phyloP scores from a whole-genome alignment of 805 yeast genomes.

The Starmerella scarabaei region DNA sequence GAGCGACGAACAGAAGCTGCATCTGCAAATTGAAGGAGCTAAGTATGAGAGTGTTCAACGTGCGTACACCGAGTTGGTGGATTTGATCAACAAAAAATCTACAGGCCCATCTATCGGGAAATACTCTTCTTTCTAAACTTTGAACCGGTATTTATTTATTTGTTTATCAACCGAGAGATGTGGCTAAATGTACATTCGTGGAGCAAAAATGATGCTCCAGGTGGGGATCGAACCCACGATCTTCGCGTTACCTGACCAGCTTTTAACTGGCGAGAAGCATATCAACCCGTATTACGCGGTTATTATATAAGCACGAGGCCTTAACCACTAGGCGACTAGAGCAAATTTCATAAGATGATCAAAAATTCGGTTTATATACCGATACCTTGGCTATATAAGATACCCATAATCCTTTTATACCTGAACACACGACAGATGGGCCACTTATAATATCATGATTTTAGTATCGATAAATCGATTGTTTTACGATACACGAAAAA shows the following conservation, averaged over 20 bases:
- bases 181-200: background rate
- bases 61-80: constrained; percentile 15
- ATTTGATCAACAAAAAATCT: constrained; percentile 1
- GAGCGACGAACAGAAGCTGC: constrained; percentile 39
- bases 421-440: background rate
- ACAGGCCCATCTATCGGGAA: constrained; percentile 1
- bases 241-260: constrained; percentile 47
- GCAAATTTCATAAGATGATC: constrained; percentile 10
- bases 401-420: background rate
- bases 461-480: too few species aligned
- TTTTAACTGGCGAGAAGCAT: constrained; percentile 28
- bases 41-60: constrained; percentile 40
- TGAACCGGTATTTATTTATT: background rate
- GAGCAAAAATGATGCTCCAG: constrained; percentile 30
- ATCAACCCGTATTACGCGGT: constrained; percentile 38
- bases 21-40: constrained; percentile 63
- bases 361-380: constrained; percentile 1
- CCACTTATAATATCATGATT: background rate
- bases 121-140: constrained; percentile 10
- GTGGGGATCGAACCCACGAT: constrained; percentile 41
- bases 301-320: constrained; percentile 56
- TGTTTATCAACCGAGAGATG: background rate
- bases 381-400: too few species aligned
- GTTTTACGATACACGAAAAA: too few species aligned
- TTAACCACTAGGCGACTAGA: constrained; percentile 32